A percentile compares a stretch with the other conserved stretches of the same genome.
Evolutionary conservation across 768 basidiomycete species (phyloP).

Genomic region (Cantharellus anzutake): DNA sequence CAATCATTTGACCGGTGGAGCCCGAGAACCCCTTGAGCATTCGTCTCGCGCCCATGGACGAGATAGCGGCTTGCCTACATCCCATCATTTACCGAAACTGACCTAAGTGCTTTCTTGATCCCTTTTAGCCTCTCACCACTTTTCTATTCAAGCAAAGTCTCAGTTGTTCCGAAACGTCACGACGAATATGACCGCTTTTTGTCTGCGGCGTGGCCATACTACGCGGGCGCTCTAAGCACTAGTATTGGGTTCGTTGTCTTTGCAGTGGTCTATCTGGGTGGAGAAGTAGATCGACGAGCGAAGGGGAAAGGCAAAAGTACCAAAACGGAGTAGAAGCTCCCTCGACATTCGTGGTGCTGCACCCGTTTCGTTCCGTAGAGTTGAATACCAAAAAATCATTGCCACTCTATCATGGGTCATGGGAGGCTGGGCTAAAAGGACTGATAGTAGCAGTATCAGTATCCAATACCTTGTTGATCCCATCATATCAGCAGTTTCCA

Average conservation of each 20-base stretch:
- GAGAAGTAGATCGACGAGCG: constrained; percentile 34
- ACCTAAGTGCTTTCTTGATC: neutral
- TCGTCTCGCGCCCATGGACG: no score
- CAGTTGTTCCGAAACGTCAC: constrained; percentile 84
- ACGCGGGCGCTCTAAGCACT: constrained; percentile 77
- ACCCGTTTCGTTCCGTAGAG: no score
- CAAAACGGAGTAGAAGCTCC: constrained; percentile 11
- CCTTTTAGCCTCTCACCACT: constrained; percentile 49
- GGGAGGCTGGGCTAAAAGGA: no score
- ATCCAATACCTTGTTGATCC: no score
- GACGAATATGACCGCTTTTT: constrained; percentile 94
- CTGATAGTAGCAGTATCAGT: no score
- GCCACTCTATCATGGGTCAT: no score
- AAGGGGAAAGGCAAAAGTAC: constrained; percentile 36
- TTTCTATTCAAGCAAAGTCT: constrained; percentile 50
- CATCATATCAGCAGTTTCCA: no score
- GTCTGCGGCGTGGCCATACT: constrained; percentile 92
- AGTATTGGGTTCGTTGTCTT: constrained; percentile 74
- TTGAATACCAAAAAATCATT: no score
- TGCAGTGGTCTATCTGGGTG: constrained; percentile 70
- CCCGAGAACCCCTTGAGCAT: no score
- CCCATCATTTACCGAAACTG: neutral
- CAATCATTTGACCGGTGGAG: neutral
- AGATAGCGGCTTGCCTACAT: neutral
- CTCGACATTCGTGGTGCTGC: neutral